Base-by-base conservation (phyloP, 768 basidiomycete genomes). In the Psilocybe azurescens region DNA sequence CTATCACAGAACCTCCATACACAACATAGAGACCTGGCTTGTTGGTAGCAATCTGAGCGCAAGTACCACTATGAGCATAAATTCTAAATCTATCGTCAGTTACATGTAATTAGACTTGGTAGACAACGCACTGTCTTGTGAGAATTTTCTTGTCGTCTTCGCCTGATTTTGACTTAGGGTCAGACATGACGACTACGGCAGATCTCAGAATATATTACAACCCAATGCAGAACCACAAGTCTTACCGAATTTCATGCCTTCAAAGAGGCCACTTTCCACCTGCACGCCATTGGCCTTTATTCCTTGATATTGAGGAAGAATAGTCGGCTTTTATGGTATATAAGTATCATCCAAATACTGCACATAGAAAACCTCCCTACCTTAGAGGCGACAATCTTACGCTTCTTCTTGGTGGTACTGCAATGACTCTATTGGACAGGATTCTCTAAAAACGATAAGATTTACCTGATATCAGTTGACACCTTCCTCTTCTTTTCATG, bases 171-270 rank as follows among this genome's bases (percentile, higher is more conserved):
- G 84, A 93, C 72, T 86, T 89, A 0, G 90, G 89, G 72, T 93
- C 89, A 3, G 90, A 86, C 63, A 87, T 81, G 3, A 94, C 88
- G 72, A 91, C 92, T 94, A 59, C n/a, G 29, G 63, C 52, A 5
- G 18, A 6, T 5, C 58, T 50, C 54, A 65, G 8, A 30, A 54
- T 20, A n/a, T 2, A 16, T 29, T 41, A 29, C 29, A 16, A 14
- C n/a, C 41, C 24, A 24, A 54, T 14, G 7, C 38, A 28, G 55
- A 28, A 59, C 29, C 20, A 6, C 18, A 28, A 7, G 32, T 79
- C 90, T 69, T 56, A 96, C 96, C 88, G 70, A 98, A 97, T 56
- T 82, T 91, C 76, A 89, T 81, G 28, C 83, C 90, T 13, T 85
- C 77, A 67, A 99, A 94, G 16, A 97, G 72, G 29, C 87, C 76